Conservation (phyloP, 495 filamentous ascomycete species). For the Podospora pseudoanserina region DNA sequence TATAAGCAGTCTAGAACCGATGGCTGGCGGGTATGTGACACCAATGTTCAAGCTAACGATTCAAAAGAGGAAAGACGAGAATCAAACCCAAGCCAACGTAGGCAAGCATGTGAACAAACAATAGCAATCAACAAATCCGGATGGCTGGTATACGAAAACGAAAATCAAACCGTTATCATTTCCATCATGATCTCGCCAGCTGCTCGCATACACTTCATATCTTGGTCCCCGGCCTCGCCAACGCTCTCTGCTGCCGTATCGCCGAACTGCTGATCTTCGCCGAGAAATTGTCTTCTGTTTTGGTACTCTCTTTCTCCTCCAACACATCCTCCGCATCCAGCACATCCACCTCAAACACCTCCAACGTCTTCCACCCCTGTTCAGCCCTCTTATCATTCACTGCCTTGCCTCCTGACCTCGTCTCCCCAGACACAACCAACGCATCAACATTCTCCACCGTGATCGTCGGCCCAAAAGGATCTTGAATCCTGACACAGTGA, state of each 20-base stretch:
- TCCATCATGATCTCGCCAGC: not conserved
- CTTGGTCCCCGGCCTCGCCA: slow-evolving; percentile 14
- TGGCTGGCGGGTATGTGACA: too few species aligned
- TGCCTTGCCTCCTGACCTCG: slow-evolving; percentile 72
- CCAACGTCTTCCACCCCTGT: slow-evolving; percentile 71
- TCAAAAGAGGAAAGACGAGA: too few species aligned
- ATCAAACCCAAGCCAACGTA: too few species aligned
- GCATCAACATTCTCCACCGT: slow-evolving; percentile 75
- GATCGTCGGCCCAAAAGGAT: slow-evolving; percentile 88
- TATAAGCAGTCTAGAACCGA: too few species aligned
- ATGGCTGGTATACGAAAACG: not conserved
- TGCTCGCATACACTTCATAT: slow-evolving; percentile 9
- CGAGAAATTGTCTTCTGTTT: slow-evolving; percentile 57
- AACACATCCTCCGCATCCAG: slow-evolving; percentile 63
- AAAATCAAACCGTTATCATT: not conserved
- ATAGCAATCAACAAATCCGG: not conserved
- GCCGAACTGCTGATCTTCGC: slow-evolving; percentile 87
- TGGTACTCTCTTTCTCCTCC: slow-evolving; percentile 37
- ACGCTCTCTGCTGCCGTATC: slow-evolving; percentile 48
- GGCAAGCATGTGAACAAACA: not conserved
- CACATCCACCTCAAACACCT: slow-evolving; percentile 90
- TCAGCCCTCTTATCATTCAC: slow-evolving; percentile 77
- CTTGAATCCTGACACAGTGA: slow-evolving; percentile 77
- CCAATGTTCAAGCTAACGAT: too few species aligned
- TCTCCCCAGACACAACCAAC: slow-evolving; percentile 87